Conservation (phyloP, 2,329 filamentous ascomycete genomes). For the Thelonectria blattea region DNA sequence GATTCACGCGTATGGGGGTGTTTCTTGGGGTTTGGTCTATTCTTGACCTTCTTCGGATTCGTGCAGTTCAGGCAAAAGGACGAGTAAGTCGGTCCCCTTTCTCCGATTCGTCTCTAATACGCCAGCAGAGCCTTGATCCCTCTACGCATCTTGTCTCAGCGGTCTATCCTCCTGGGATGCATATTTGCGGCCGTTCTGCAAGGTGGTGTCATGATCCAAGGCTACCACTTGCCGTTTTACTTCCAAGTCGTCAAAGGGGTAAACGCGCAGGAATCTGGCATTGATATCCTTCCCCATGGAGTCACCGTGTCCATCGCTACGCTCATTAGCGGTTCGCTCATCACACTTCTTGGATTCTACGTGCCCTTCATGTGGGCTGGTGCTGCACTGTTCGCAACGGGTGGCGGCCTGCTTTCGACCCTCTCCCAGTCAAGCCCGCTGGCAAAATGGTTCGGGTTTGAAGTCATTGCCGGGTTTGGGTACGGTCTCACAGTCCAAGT, state of each 20-base stretch:
- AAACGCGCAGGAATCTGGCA: slow-evolving; percentile 23
- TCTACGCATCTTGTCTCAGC: slow-evolving; percentile 22
- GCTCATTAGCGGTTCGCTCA: slow-evolving; percentile 19
- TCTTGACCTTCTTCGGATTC: slow-evolving; percentile 21
- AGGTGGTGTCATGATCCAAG: slow-evolving; percentile 31
- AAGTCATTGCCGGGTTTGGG: slow-evolving; percentile 50
- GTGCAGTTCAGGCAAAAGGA: slow-evolving; percentile 27
- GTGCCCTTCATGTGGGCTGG: slow-evolving; percentile 33
- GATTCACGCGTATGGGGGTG: slow-evolving; percentile 33
- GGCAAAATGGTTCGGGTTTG: slow-evolving; percentile 51
- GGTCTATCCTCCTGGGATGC: slow-evolving; percentile 25
- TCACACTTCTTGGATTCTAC: slow-evolving; percentile 28
- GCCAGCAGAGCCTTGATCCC: slow-evolving; percentile 25
- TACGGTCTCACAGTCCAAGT: slow-evolving; percentile 51
- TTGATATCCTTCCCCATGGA: slow-evolving; percentile 29
- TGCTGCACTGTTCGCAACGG: slow-evolving; percentile 22
- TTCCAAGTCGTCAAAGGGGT: slow-evolving; percentile 34
- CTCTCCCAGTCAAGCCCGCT: slow-evolving; percentile 42
- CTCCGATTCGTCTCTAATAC: background rate
- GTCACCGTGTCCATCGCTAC: slow-evolving; percentile 24
- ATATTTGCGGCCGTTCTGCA: slow-evolving; percentile 29
- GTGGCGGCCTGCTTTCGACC: slow-evolving; percentile 21
- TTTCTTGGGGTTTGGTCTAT: slow-evolving; percentile 26
- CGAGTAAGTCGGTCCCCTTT: background rate
- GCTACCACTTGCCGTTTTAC: slow-evolving; percentile 30